A percentile compares a stretch with the other conserved stretches of the same genome.
Evolutionary conservation across 495 filamentous ascomycete genomes (phyloP).

Genomic region (Hypoxylon cercidicola): DNA sequence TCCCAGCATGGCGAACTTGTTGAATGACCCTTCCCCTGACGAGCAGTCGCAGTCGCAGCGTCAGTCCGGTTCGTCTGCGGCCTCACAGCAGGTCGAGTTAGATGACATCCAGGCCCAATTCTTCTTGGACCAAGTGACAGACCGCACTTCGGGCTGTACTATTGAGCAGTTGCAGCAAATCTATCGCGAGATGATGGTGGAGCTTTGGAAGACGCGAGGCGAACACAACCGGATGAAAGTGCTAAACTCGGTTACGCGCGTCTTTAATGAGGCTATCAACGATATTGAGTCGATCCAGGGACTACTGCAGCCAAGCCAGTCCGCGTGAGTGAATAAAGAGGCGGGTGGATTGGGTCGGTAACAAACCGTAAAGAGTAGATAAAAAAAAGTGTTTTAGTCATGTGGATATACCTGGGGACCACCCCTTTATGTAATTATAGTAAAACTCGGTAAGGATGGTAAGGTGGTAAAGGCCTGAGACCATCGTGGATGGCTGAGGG

Average conservation of each 20-base stretch:
- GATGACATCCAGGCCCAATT: conserved; percentile 64
- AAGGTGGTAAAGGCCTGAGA: too few species aligned
- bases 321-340: background rate
- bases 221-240: conserved; percentile 86
- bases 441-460: background rate
- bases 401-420: conserved; percentile 1
- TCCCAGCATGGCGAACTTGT: conserved; percentile 46
- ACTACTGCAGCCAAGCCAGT: conserved; percentile 45
- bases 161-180: conserved; percentile 96
- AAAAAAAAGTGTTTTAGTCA: background rate
- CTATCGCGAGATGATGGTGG: conserved; percentile 88
- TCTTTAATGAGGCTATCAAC: conserved; percentile 82
- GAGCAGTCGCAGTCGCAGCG: conserved; percentile 44
- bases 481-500: too few species aligned
- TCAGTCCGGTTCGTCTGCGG: conserved; percentile 44
- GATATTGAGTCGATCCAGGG: conserved; percentile 81
- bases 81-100: conserved; percentile 62
- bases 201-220: conserved; percentile 78
- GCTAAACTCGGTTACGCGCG: conserved; percentile 64
- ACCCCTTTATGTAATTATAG: conserved; percentile 31
- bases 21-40: conserved; percentile 47
- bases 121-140: conserved; percentile 68
- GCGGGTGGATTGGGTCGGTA: background rate
- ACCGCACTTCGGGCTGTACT: conserved; percentile 77
- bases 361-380: background rate